Evolutionary conservation across 345 rosid genomes (phyloP), one percentile per base, ranked within the genome.

Genomic region (Heritiera littoralis): DNA sequence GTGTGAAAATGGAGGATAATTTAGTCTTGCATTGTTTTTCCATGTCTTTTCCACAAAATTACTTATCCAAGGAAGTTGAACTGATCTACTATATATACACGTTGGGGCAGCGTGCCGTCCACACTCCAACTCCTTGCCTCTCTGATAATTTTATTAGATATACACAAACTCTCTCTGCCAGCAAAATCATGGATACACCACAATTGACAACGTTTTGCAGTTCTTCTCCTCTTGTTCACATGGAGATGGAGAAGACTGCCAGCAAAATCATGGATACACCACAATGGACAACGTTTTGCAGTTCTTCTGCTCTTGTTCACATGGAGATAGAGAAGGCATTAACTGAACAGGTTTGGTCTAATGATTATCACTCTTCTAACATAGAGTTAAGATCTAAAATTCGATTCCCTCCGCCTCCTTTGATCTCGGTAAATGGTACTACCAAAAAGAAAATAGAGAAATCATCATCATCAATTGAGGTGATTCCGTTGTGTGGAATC

Each of bases 401-500:
- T n/a, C 10, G 0, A 56, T 7, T 6, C 28, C 23, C 3, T 18
- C n/a, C 63, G 8, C 13, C 12, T 20, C 64, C 64, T 20, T 59
- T 2, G 32, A 59, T 9, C 32, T 8, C 5, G 12, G 32, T 23
- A 1, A 20, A 20, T 59, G 13, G 32, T 20, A 20, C 32, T 20
- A 59, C 30, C 32, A 59, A 20, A 59, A 20, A 3, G 32, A 59
- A 59, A 56, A n/a, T 2, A 18, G 9, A 18, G 4, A 13, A 56
- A 2, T 18, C 55, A 9, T 51, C 55, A 8, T 20, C 64, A 59
- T 59, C 64, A 7, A 9, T 13, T 20, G 10, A 59, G 15, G 6
- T 4, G 28, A 52, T 52, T 72, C 20, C 61, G 0, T 2, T 72
- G 17, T 52, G 75, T 60, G 78, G 71, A 79, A 61, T 86, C 74